These are phyloP conservation scores for Tilletia walkeri DNA, from an alignment of 1,284 basidiomycete species.

Conservation along the genomic window DNA sequence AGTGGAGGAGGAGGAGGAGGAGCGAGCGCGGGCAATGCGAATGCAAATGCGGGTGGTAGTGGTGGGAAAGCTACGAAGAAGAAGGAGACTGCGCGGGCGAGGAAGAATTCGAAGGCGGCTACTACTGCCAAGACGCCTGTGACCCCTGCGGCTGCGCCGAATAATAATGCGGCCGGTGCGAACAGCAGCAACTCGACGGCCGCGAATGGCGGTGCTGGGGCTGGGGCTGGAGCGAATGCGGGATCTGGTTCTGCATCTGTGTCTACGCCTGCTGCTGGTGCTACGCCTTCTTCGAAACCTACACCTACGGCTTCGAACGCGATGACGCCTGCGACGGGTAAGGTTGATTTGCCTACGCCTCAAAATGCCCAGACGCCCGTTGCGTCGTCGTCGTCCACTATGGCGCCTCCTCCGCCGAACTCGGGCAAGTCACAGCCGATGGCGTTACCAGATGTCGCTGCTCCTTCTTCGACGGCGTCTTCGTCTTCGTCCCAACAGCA, in stretches of 20 bases:
- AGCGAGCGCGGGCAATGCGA: background rate
- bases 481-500: slow-evolving; percentile 2
- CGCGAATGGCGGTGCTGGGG: background rate
- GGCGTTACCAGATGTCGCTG: background rate
- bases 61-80: slow-evolving; percentile 2
- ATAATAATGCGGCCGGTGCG: no score
- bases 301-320: background rate
- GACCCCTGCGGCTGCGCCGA: slow-evolving; percentile 7
- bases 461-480: background rate
- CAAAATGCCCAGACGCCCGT: slow-evolving; percentile 3
- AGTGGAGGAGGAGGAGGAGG: background rate
- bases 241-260: slow-evolving; percentile 1
- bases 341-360: slow-evolving; percentile 6
- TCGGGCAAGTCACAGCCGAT: slow-evolving; percentile 10
- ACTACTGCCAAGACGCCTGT: slow-evolving; percentile 12
- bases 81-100: slow-evolving; percentile 12
- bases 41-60: background rate
- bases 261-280: background rate
- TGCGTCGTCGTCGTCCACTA: no score
- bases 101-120: slow-evolving; percentile 17
- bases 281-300: slow-evolving; percentile 8
- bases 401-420: background rate
- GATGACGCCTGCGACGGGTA: background rate
- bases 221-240: background rate
- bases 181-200: background rate